Evolutionary conservation across 768 basidiomycete genomes (phyloP), one percentile per base, ranked within the genome.

Genomic region (Nidula microcarpa): DNA sequence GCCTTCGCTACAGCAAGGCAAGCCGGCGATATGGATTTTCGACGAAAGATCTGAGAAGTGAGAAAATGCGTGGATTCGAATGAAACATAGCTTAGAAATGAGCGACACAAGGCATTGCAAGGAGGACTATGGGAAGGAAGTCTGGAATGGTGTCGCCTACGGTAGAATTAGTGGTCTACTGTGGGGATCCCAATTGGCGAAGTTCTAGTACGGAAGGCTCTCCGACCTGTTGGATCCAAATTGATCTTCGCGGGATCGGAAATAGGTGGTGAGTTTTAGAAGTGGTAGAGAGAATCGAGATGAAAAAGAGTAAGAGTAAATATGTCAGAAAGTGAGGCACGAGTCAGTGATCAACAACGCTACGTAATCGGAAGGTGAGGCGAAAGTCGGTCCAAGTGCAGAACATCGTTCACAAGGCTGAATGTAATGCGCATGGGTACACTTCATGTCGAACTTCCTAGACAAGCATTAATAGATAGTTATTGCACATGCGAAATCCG

Each of bases 241-340:
- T 67, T 57, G 62, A 68, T 67, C 63, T 62, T 69, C 65, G 64
- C 64, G 64, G 65, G 60, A 67, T 63, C 60, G 62, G 64, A 72
- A 69, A 68, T 71, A 66, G 61, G 62, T 64, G 55, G 57, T 53
- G 49, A 57, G 53, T 57, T 49, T 54, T 49, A 51, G 56, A 49
- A 61, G 23, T 62, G 41, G 46, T 43, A 18, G 53, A 52, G 23
- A 23, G 23, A 23, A 23, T 23, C 23, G 23, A 23, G 23, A 23
- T 23, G 23, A 23, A 23, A 23, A 23, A 52, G 55, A 57, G 49
- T 37, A 48, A 48, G 37, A 51, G 36, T 33, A 53, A 50, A 56
- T 61, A 47, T 52, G 54, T 62, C 56, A 55, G 50, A 60, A 54
- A 55, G 51, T 55, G 56, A 62, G 57, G 56, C 58, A 67, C 57